Base-by-base conservation (phyloP, 305 asterid species). In the Fraxinus latifolia region DNA sequence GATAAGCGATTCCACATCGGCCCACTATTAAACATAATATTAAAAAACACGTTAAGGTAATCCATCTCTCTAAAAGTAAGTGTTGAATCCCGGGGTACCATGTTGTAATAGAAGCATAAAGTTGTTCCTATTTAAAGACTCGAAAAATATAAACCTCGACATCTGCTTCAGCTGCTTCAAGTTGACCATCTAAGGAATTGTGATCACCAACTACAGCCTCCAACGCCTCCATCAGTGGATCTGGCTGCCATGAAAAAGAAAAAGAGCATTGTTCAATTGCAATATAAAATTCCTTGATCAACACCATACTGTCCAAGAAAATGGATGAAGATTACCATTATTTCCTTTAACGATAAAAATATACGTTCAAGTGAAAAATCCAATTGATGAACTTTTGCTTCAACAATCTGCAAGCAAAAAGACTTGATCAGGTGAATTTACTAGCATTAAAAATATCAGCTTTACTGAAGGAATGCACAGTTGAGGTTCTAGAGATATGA, bases 321-420 rank as follows among this genome's bases (percentile, higher is more conserved):
- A 58, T 60, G 65, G 33, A 74, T 50, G 79, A 71, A 75, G 80
- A 72, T 89, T 90, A 95, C 99, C 97, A 85, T 90, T 80, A 93
- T 87, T 84, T 93, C 96, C 91, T 94, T 95, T 85, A 95, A 84
- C 7, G 99, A 94, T 87, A 95, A 89, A 85, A 91, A 94, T 85
- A 95, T 94, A 25, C 98, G 97, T 70, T 90, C 97, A 33, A 94
- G 94, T 6, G 95, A 85, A 86, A 94, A 95, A 84, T 95, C 98
- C 91, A 95, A 84, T 84, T 93, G 97, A 88, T 89, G 92, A 88
- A 95, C 97, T 88, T 94, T 95, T 80, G 99, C 99, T 71, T 95
- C 98, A 55, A 95, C 87, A 83, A 90, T 85, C 99, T 95, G 91
- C 83, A 87, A 62, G 72, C 71, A 27, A 81, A 74, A 70, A 81